A percentile compares a stretch with the other conserved stretches of the same genome.
Evolutionary conservation across 257 asterid genomes (phyloP).

Genomic region (Echium plantagineum): DNA sequence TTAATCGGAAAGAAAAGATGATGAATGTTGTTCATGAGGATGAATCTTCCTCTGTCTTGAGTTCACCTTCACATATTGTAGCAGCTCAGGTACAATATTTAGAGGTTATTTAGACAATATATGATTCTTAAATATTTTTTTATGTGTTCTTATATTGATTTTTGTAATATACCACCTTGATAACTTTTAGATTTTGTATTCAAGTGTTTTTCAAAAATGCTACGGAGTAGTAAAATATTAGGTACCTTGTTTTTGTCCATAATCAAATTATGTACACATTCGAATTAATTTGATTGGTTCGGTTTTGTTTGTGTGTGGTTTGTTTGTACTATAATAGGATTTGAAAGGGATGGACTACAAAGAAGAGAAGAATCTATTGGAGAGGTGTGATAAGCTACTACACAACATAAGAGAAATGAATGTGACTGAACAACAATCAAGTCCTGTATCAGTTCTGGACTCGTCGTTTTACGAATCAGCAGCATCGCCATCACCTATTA

Average conservation of each 20-base stretch:
- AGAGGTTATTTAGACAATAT: too few relatives aligned
- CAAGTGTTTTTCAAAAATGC: too few relatives aligned
- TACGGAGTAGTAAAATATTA: too few relatives aligned
- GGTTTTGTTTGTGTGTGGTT: not conserved
- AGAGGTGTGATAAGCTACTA: conserved; percentile 88
- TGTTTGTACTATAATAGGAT: conserved; percentile 28
- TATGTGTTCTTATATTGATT: too few relatives aligned
- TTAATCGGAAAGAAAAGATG: conserved; percentile 39
- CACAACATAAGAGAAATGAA: conserved; percentile 79
- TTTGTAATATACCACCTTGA: too few relatives aligned
- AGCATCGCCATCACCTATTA: conserved; percentile 73
- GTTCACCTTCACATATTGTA: conserved; percentile 8
- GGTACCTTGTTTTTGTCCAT: too few relatives aligned
- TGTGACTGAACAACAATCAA: conserved; percentile 60
- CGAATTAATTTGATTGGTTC: not conserved
- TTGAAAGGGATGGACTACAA: conserved; percentile 47
- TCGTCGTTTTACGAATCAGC: conserved; percentile 70
- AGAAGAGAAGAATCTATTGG: conserved; percentile 59
- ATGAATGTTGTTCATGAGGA: conserved; percentile 39
- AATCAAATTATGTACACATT: not conserved
- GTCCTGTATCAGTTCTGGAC: conserved; percentile 95
- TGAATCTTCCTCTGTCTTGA: conserved; percentile 60
- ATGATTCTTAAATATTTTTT: too few relatives aligned
- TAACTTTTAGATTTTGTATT: too few relatives aligned
- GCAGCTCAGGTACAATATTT: not conserved